Evolutionary conservation across 768 basidiomycete genomes (phyloP), one percentile per base, ranked within the genome.

Genomic region (Gloeopeniophorella convolvens): DNA sequence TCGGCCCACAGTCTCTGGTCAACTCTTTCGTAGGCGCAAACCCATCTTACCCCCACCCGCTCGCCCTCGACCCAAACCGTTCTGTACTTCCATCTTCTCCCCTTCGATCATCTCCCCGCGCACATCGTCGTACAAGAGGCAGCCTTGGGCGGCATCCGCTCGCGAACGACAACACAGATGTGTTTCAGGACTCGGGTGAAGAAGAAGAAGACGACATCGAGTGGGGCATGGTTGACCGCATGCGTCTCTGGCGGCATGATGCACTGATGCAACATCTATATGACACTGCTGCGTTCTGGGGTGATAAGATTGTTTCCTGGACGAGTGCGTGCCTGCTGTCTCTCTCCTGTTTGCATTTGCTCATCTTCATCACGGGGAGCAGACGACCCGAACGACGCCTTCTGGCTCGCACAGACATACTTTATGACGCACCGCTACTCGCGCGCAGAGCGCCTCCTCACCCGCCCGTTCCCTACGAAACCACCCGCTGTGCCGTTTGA

Each of bases 231-330:
- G 82, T 98, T 3, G 94, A 97, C 68, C 79, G 94, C 26, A 94
- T 99, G 91, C 76, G 96, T 50, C 70, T 92, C 36, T 98, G 95
- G 95, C 73, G 96, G 34, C 94, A 98, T 62, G 96, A 98, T 70
- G 95, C 96, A 34, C 78, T 99, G 57, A 93, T 94, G 83, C 96
- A 98, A 67, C 96, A 99, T 73, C 70, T 99, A 11, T 96, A 98
- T 66, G 89, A 92, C 57, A 96, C 94, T 0, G 95, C 96, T 3
- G 85, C 88, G 5, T 98, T 97, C 65, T 99, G 96, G 96, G 96
- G 96, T 4, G 92, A 95, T 71, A 98, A 99, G 67, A 83, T 98
- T 39, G 73, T 97, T 40, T 88, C 80, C 54, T 94, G 92, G 90
- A 98, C 96, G 26, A 88, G 95, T 97, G 63, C 63, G 66, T 68